Evolutionary conservation across 768 basidiomycete species (phyloP), one percentile per base, ranked within the genome.

Genomic region (Coprinopsis cinerea): DNA sequence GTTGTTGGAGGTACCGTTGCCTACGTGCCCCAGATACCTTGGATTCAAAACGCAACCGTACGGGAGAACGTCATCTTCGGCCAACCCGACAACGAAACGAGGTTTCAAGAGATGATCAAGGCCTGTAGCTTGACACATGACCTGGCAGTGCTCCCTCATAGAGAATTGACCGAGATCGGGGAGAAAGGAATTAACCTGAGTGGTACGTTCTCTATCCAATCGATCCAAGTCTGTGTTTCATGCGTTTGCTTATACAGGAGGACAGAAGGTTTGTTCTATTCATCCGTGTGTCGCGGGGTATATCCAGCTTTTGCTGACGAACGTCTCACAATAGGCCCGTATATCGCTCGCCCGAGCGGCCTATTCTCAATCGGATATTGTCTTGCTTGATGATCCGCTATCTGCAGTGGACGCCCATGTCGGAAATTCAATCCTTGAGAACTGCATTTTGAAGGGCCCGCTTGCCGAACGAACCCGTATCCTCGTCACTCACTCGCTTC

Each of bases 301-400:
- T 32, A 32, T 32, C 30, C 7, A 32, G 7, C 30, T 7, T 32
- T 32, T 32, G 30, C n/a, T n/a, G n/a, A n/a, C n/a, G 17, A 57
- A n/a, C n/a, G n/a, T n/a, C 15, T 32, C 30, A 15, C 7, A 32
- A 7, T 32, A 85, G 77, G 83, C 85, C 32, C 81, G 85, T n/a
- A 76, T 88, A 3, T 83, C 82, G 1, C 67, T 90, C 20, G 90
- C 89, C 0, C 71, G 90, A 23, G 87, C 87, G 0, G 83, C 83
- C 1, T 93, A 91, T 58, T 82, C 85, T 2, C 67, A 74, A 0
- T 74, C 84, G 1, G 84, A 89, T 50, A 74, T 92, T 47, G 79
- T 88, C 35, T 75, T 92, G 13, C 73, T 92, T 24, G 89, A 93
- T 58, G 90, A 93, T 59, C 85, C 89, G 14, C 75, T 92, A 27